Base-by-base conservation (phyloP, 352 stramenopile genomes). In the Phytophthora ohioensis region DNA sequence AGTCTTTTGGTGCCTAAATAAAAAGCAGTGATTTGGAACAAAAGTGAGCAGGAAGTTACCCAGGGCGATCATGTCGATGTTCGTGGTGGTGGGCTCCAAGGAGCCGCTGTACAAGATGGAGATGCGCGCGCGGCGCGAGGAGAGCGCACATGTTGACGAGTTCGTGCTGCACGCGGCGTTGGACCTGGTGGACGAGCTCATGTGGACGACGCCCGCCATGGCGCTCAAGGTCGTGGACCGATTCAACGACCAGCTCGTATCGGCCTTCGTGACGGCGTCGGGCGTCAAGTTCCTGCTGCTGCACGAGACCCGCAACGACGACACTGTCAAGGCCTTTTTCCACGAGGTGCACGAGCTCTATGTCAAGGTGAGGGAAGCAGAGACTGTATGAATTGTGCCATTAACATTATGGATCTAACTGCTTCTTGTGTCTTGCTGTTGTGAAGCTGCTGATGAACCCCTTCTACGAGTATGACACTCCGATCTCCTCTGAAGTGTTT, bases 161-260 rank as follows among this genome's bases (percentile, higher is more conserved):
- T 99, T 99, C 78, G 89, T 99, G 13, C 78, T 99, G n/a, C 96
- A 99, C 79, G 98, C 96, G n/a, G 91, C 96, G 49, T 80, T 99
- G 51, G 97, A 99, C 80, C 89, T 99, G 56, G 95, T 99, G 17
- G 95, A 99, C 67, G 94, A 98, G 67, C 87, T 94, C 61, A 95
- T 97, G 81, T 99, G 94, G 95, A 97, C 93, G 13, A 97, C 94
- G 47, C 92, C 90, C 55, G 85, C 79, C 85, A 99, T 96, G 94
- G 97, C 92, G 72, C 87, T 98, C 49, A 94, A 94, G 42, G 84
- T 97, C 41, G 91, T 98, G 32, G 91, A 98, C 78, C 90, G 97
- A 80, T 98, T 99, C 71, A 99, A 99, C 81, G 93, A 99, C 70
- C 96, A 99, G 75, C 91, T 98, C 70, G 96, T 99, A 17, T 99